Conservation (phyloP, 2,329 filamentous ascomycete genomes). For the Aspergillus novofumigatus region DNA sequence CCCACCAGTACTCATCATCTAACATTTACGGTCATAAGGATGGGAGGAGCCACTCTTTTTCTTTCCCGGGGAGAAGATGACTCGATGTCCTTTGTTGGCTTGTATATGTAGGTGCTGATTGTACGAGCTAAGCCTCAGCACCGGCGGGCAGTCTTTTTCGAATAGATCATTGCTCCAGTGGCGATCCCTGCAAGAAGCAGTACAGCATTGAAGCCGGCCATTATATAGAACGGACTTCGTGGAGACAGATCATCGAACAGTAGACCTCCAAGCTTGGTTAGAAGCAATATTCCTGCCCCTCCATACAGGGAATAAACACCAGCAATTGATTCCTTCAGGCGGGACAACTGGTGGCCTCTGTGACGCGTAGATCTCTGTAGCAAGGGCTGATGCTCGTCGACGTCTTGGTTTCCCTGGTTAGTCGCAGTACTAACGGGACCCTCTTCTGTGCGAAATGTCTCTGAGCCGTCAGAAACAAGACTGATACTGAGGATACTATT, state of each 20-base stretch:
- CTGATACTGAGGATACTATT: slow-evolving; percentile 63
- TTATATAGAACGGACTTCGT: slow-evolving; percentile 88
- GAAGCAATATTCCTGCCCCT: slow-evolving; percentile 79
- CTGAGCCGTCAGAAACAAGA: slow-evolving; percentile 8
- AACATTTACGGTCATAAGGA: too few species aligned
- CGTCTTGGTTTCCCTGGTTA: slow-evolving; percentile 8
- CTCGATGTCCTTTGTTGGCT: too few species aligned
- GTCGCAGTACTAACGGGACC: not conserved
- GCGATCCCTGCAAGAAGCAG: slow-evolving; percentile 49
- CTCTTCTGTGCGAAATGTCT: not conserved
- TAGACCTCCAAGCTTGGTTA: slow-evolving; percentile 86
- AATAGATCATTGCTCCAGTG: slow-evolving; percentile 20
- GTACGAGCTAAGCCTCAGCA: slow-evolving; percentile 23
- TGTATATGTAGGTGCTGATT: too few species aligned
- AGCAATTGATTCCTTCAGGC: slow-evolving; percentile 88
- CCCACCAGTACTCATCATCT: too few species aligned
- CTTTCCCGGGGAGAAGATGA: too few species aligned
- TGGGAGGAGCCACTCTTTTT: too few species aligned
- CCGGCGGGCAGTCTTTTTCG: too few species aligned
- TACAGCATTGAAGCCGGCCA: slow-evolving; percentile 79
- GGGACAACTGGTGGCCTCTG: slow-evolving; percentile 37
- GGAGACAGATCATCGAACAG: slow-evolving; percentile 73
- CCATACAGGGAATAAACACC: slow-evolving; percentile 91
- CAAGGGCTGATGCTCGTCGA: slow-evolving; percentile 30
- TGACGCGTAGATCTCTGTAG: slow-evolving; percentile 17